These are phyloP conservation scores for Potentilla sterilis DNA, from an alignment of 306 rosid species.

Conservation along the genomic window DNA sequence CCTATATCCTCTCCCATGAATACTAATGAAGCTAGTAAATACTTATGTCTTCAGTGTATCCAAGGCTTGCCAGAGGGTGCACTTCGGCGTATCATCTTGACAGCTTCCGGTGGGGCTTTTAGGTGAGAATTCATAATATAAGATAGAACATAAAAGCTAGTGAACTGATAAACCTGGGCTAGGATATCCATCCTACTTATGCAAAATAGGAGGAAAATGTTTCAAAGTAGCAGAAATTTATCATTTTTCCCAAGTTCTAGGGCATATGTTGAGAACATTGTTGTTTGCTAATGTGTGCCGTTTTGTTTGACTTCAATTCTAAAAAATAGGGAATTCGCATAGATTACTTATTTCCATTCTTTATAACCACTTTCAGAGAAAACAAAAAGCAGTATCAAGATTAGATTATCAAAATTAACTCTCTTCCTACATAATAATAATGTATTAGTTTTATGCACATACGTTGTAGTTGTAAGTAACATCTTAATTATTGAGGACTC, in stretches of 20 bases:
- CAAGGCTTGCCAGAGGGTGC: slow-evolving; percentile 93
- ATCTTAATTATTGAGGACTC: slow-evolving; percentile 7
- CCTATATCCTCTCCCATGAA: neutral
- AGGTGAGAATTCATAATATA: slow-evolving; percentile 47
- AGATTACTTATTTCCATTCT: neutral
- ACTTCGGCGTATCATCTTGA: slow-evolving; percentile 78
- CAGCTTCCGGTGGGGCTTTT: slow-evolving; percentile 98
- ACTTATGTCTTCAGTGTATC: slow-evolving; percentile 67
- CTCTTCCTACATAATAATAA: neutral
- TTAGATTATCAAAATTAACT: neutral
- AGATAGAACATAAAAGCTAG: slow-evolving; percentile 11
- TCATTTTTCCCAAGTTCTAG: neutral
- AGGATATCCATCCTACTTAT: slow-evolving; percentile 6
- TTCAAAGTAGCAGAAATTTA: neutral
- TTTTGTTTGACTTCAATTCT: neutral
- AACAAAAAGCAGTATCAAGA: slow-evolving; percentile 9
- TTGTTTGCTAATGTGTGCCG: neutral
- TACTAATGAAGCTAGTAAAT: slow-evolving; percentile 31
- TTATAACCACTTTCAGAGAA: neutral
- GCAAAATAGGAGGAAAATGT: slow-evolving; percentile 11
- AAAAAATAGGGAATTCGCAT: neutral
- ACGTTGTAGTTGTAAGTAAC: neutral
- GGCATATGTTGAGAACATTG: neutral
- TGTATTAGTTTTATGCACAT: neutral
- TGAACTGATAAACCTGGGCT: slow-evolving; percentile 15